phyloP scores from a whole-genome alignment of 768 basidiomycete species.

The Mycena alexandri region DNA sequence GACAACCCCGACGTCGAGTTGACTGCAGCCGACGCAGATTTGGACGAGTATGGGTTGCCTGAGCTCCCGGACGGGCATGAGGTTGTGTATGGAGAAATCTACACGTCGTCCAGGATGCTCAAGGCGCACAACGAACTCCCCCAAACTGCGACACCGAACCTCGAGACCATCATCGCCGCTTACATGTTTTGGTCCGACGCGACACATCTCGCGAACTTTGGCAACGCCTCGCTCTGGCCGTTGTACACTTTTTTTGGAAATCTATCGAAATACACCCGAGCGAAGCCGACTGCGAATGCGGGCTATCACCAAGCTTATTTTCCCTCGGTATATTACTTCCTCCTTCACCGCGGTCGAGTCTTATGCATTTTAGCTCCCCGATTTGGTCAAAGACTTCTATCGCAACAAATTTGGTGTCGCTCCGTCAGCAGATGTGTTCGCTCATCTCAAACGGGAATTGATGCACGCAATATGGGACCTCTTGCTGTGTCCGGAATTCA shows the following conservation, averaged over 20 bases:
- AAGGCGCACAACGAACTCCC: conserved; percentile 24
- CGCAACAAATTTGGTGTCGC: conserved; percentile 18
- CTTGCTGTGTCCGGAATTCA: conserved; percentile 41
- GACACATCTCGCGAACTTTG: conserved; percentile 44
- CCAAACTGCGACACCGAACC: conserved; percentile 7
- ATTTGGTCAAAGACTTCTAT: conserved; percentile 41
- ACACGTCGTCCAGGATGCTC: conserved; percentile 37
- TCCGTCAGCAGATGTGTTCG: conserved; percentile 34
- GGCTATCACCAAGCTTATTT: conserved; percentile 52
- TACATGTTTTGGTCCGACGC: conserved; percentile 48
- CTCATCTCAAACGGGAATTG: conserved; percentile 45
- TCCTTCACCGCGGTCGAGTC: background rate
- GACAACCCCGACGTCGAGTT: conserved; percentile 2
- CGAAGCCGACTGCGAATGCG: conserved; percentile 38
- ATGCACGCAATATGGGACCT: conserved; percentile 45
- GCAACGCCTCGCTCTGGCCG: too few relatives aligned
- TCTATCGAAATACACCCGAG: conserved; percentile 49
- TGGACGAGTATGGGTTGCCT: conserved; percentile 16
- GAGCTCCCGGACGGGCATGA: too few relatives aligned
- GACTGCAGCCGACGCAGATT: too few relatives aligned
- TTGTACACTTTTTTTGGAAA: conserved; percentile 53
- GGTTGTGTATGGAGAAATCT: too few relatives aligned
- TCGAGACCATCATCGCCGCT: conserved; percentile 39
- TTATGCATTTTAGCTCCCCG: conserved; percentile 39
- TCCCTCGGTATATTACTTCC: conserved; percentile 41